phyloP scores from a whole-genome alignment of 441 rosid genomes.

The Dalechampia spathulata region DNA sequence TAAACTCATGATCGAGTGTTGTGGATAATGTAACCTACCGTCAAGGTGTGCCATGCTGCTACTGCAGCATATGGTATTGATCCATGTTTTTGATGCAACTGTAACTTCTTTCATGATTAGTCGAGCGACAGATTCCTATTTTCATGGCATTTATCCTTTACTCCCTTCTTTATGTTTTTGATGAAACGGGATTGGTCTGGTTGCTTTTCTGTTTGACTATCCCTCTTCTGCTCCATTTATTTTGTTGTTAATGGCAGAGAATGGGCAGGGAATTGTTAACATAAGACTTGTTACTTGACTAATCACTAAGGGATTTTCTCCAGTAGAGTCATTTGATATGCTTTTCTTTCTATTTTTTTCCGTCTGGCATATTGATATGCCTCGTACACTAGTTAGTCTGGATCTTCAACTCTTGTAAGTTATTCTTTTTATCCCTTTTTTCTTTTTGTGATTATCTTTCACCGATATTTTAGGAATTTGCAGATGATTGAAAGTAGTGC shows the following conservation, averaged over 20 bases:
- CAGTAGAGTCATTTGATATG: background rate
- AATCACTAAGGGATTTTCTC: no score
- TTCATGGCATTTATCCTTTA: background rate
- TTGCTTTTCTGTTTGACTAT: background rate
- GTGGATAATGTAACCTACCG: background rate
- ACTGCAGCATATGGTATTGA: background rate
- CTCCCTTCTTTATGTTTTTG: background rate
- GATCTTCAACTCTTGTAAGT: no score
- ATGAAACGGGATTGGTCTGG: background rate
- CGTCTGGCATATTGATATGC: background rate
- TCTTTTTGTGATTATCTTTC: conserved; percentile 3
- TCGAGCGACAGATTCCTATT: background rate
- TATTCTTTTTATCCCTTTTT: background rate
- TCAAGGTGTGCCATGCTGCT: background rate
- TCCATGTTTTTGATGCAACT: background rate
- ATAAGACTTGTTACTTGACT: no score
- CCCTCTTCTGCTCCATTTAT: background rate
- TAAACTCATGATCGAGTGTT: background rate
- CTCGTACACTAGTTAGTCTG: background rate
- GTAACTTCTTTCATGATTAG: background rate
- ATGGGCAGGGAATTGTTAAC: no score
- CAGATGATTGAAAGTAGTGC: conserved; percentile 99
- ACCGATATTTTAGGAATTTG: conserved; percentile 24
- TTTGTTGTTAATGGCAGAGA: no score
- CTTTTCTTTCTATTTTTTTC: background rate